phyloP scores from a whole-genome alignment of 2,329 filamentous ascomycete species.

The Fusarium scirpi region DNA sequence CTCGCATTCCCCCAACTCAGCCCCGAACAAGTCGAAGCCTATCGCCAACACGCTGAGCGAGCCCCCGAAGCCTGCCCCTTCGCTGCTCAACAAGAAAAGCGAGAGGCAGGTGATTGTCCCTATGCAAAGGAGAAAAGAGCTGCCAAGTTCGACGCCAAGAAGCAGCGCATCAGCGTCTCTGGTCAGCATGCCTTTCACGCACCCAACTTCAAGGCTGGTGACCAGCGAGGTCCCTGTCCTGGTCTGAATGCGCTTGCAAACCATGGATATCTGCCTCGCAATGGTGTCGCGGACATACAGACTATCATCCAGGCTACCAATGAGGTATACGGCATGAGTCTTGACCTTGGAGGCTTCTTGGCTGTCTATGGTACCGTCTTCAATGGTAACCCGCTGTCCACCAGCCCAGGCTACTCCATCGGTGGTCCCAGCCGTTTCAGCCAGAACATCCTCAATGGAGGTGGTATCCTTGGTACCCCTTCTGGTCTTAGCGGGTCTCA shows the following conservation, averaged over 20 bases:
- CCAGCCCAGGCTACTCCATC: slow-evolving; percentile 64
- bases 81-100: neutral
- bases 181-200: slow-evolving; percentile 3
- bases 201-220: slow-evolving; percentile 4
- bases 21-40: slow-evolving; percentile 1
- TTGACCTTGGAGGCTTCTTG: slow-evolving; percentile 57
- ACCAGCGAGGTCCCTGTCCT: slow-evolving; percentile 14
- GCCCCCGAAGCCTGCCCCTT: slow-evolving; percentile 1
- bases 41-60: neutral
- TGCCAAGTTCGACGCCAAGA: slow-evolving; percentile 2
- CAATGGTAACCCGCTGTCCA: slow-evolving; percentile 62
- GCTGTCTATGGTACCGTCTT: slow-evolving; percentile 61
- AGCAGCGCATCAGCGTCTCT: slow-evolving; percentile 5
- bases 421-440: slow-evolving; percentile 56
- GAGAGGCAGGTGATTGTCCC: neutral
- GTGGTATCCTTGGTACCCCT: slow-evolving; percentile 15
- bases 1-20: slow-evolving; percentile 4
- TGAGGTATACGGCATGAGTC: slow-evolving; percentile 59
- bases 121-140: slow-evolving; percentile 8
- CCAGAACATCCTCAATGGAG: slow-evolving; percentile 58
- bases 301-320: slow-evolving; percentile 16
- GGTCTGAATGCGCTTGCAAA: slow-evolving; percentile 15
- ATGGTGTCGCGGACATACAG: slow-evolving; percentile 7
- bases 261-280: slow-evolving; percentile 7
- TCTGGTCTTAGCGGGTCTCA: slow-evolving; percentile 60